These are phyloP conservation scores for Hericium erinaceus DNA, from an alignment of 768 basidiomycete species.

Conservation along the genomic window DNA sequence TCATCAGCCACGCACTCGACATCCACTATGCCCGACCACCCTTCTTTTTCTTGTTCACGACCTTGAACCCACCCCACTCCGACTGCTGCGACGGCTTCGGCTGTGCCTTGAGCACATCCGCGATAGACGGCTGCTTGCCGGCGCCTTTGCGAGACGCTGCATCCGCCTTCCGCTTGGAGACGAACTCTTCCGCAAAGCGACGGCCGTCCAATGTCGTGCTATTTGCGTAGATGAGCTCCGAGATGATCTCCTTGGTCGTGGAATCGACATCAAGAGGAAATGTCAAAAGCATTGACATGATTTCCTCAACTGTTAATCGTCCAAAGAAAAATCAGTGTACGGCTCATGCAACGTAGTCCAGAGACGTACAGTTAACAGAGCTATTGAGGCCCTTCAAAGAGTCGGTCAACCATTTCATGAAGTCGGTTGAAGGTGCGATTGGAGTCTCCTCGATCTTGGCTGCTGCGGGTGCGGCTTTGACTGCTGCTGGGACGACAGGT, in stretches of 20 bases:
- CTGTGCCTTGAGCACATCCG: constrained; percentile 84
- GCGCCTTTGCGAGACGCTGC: constrained; percentile 40
- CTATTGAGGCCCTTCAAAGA: constrained; percentile 72
- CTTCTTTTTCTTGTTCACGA: constrained; percentile 95
- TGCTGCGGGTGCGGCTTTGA: constrained; percentile 16
- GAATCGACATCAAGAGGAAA: constrained; percentile 88
- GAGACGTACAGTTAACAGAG: constrained; percentile 55
- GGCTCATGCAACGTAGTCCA: not conserved
- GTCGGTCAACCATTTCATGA: constrained; percentile 85
- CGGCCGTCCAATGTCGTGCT: constrained; percentile 93
- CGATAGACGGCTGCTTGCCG: constrained; percentile 61
- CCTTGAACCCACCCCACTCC: constrained; percentile 86
- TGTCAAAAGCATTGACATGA: constrained; percentile 88
- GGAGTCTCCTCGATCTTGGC: constrained; percentile 54
- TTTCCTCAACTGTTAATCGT: constrained; percentile 72
- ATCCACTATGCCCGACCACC: constrained; percentile 42
- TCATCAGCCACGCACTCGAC: not conserved
- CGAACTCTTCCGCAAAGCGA: constrained; percentile 89
- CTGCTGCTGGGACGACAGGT: constrained; percentile 16
- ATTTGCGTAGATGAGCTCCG: constrained; percentile 89
- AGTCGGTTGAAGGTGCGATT: constrained; percentile 73
- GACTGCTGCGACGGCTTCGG: constrained; percentile 62
- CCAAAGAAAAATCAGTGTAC: not conserved
- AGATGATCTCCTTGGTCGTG: constrained; percentile 83
- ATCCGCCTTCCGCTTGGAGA: constrained; percentile 80